phyloP scores from a whole-genome alignment of 352 stramenopile species.

The Albugo laibachii region DNA sequence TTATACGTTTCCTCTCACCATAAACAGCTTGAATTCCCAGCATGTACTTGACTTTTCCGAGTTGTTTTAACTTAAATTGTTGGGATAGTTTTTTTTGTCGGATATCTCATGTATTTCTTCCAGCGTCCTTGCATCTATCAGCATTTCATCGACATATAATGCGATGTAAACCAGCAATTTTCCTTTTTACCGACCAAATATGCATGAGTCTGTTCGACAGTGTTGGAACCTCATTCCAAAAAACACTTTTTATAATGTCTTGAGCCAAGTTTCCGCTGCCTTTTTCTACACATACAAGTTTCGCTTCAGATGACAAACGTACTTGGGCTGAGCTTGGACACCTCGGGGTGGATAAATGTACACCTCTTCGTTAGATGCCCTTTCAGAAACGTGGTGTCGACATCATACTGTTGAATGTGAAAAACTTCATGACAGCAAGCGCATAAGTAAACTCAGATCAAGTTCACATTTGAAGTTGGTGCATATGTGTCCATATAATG shows the following conservation, averaged over 20 bases:
- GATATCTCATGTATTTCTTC: not conserved
- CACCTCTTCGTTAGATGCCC: not conserved
- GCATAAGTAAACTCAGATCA: slow-evolving; percentile 9
- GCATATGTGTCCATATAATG: slow-evolving; percentile 12
- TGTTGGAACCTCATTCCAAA: no score
- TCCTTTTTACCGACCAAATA: slow-evolving; percentile 2
- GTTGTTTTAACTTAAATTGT: no score
- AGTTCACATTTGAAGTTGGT: slow-evolving; percentile 8
- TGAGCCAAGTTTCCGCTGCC: slow-evolving; percentile 10
- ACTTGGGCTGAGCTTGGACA: no score
- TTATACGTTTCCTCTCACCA: no score
- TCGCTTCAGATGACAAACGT: slow-evolving; percentile 1
- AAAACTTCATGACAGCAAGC: slow-evolving; percentile 6
- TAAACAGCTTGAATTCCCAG: no score
- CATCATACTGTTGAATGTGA: slow-evolving; percentile 8
- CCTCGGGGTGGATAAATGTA: not conserved
- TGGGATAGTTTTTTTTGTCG: not conserved
- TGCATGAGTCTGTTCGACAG: slow-evolving; percentile 2
- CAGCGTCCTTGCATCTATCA: slow-evolving; percentile 1
- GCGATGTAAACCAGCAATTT: no score
- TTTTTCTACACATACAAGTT: slow-evolving; percentile 10
- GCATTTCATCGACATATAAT: slow-evolving; percentile 8
- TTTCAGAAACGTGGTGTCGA: slow-evolving; percentile 6
- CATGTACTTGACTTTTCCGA: no score
- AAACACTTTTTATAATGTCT: not conserved